Percentiles rank a stretch among this genome's conserved stretches.
Conservation (phyloP, 2,329 filamentous ascomycete species). For the Aschersonia sp. region DNA sequence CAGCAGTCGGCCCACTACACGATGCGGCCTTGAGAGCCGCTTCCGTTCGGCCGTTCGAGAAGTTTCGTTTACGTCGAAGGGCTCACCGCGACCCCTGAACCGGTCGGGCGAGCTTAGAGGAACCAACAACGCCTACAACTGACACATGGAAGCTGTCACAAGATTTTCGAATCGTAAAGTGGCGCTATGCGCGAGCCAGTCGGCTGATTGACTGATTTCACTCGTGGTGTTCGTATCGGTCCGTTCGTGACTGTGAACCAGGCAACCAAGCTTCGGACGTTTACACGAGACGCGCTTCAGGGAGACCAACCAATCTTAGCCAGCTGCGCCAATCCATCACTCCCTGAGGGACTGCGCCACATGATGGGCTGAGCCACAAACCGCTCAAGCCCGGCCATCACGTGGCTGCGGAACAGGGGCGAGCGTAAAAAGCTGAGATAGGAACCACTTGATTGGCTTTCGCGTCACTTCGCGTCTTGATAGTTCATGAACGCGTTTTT, state of each 20-base stretch:
- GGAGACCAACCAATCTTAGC: no score
- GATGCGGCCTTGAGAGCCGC: background rate
- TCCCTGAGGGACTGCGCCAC: no score
- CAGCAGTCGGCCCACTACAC: no score
- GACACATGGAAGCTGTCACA: background rate
- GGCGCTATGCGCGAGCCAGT: background rate
- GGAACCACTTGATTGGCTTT: conserved; percentile 18
- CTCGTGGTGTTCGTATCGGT: no score
- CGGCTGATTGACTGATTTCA: no score
- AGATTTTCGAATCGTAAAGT: background rate
- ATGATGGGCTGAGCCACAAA: no score
- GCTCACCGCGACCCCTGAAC: conserved; percentile 1
- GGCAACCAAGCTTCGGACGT: no score
- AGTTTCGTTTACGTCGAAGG: background rate
- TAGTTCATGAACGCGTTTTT: conserved; percentile 17
- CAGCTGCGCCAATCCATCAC: no score
- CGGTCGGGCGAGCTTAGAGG: background rate
- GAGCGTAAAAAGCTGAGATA: conserved; percentile 18
- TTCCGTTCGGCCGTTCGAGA: background rate
- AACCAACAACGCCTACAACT: background rate
- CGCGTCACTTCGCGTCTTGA: conserved; percentile 24
- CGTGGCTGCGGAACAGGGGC: background rate
- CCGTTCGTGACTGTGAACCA: no score
- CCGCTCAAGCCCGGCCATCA: no score
- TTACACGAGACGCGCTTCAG: no score